Percentiles rank a stretch among this genome's conserved stretches.
Conservation (phyloP, 2,329 filamentous ascomycete species). For the Sodiomyces alkalinus region DNA sequence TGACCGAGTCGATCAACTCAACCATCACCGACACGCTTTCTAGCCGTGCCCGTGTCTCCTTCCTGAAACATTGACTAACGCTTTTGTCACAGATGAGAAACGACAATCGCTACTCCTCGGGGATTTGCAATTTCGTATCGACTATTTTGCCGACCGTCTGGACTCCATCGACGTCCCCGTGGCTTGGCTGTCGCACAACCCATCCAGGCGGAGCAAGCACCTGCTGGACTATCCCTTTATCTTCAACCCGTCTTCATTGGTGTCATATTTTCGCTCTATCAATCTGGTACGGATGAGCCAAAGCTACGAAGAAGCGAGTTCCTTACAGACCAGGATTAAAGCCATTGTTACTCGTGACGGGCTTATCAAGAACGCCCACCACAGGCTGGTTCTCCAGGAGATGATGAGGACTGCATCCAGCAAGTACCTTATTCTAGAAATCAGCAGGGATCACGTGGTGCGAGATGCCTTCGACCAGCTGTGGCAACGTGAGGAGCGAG, state of each 20-base stretch:
- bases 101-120: conserved; percentile 48
- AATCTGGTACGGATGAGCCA: conserved; percentile 80
- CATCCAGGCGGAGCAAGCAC: conserved; percentile 51
- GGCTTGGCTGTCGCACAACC: conserved; percentile 49
- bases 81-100: conserved; percentile 35
- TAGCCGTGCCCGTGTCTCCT: not conserved
- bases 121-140: conserved; percentile 56
- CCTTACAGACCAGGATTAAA: conserved; percentile 39
- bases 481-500: conserved; percentile 70
- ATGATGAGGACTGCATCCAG: conserved; percentile 51
- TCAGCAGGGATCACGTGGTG: conserved; percentile 52
- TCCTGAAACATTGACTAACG: not conserved
- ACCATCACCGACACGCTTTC: too few species aligned
- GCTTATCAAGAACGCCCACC: conserved; percentile 38
- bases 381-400: conserved; percentile 46
- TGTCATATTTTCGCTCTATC: conserved; percentile 75
- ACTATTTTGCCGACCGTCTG: conserved; percentile 61
- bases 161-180: conserved; percentile 62
- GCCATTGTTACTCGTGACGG: conserved; percentile 37
- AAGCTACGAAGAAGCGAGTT: conserved; percentile 55
- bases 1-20: too few species aligned
- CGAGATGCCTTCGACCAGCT: conserved; percentile 72
- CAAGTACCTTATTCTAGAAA: conserved; percentile 55
- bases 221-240: conserved; percentile 70
- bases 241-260: conserved; percentile 56